Evolutionary conservation across 352 stramenopile species (phyloP).

Genomic region (Globisporangium abappressorium): DNA sequence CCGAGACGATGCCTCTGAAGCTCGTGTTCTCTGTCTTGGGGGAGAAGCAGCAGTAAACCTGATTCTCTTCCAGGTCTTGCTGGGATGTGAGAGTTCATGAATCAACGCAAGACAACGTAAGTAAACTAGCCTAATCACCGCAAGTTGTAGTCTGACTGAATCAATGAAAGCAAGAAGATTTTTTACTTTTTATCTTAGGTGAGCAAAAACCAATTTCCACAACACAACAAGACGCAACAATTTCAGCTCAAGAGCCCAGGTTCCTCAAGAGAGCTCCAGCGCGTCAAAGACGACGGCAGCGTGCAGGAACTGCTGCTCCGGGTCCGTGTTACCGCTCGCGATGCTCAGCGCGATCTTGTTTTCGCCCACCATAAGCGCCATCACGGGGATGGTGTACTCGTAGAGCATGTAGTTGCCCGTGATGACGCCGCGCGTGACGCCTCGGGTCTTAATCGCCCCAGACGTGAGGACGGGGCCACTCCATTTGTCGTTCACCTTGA

Average conservation of each 20-base stretch:
- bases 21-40: conserved; percentile 52
- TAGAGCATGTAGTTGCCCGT: conserved; percentile 51
- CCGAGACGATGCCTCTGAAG: conserved; percentile 59
- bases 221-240: too few relatives aligned
- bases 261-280: conserved; percentile 34
- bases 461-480: conserved; percentile 27
- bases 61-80: too few relatives aligned
- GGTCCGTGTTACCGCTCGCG: conserved; percentile 39
- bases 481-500: conserved; percentile 45
- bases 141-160: too few relatives aligned
- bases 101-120: background rate
- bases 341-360: conserved; percentile 43
- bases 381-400: conserved; percentile 42
- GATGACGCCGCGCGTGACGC: conserved; percentile 42
- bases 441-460: conserved; percentile 39
- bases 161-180: too few relatives aligned
- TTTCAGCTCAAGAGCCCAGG: too few relatives aligned
- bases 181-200: too few relatives aligned
- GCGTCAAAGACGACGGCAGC: conserved; percentile 48
- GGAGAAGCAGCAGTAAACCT: conserved; percentile 13
- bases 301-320: conserved; percentile 35
- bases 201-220: too few relatives aligned
- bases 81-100: too few relatives aligned
- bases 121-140: background rate
- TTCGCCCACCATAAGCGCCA: conserved; percentile 27